A percentile compares a stretch with the other conserved stretches of the same genome.
These are phyloP conservation scores for Globomyces pollinis-pini DNA, from an alignment of 192 early-diverging fungal genomes.

Conservation along the genomic window DNA sequence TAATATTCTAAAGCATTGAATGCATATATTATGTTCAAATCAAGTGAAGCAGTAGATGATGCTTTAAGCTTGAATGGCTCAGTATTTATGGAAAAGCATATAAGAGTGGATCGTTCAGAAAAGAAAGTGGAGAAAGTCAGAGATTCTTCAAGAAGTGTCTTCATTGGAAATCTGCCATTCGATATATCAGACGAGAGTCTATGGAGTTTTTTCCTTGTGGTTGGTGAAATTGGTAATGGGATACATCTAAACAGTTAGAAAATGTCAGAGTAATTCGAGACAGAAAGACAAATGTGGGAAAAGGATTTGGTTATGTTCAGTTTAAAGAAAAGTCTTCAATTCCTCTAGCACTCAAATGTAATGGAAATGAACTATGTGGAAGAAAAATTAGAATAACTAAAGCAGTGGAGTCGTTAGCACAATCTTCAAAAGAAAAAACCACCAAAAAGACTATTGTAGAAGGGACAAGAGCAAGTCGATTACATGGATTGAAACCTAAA, in stretches of 20 bases:
- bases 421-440: slow-evolving; percentile 15
- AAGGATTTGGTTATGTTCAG: slow-evolving; percentile 91
- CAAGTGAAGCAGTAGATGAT: slow-evolving; percentile 49
- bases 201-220: slow-evolving; percentile 39
- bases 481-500: slow-evolving; percentile 15
- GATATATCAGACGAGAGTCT: slow-evolving; percentile 42
- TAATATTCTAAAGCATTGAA: slow-evolving; percentile 71
- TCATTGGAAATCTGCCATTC: slow-evolving; percentile 51
- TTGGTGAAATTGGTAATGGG: slow-evolving; percentile 42
- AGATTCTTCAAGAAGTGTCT: slow-evolving; percentile 68
- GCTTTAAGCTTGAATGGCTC: slow-evolving; percentile 69
- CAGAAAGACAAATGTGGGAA: slow-evolving; percentile 72
- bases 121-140: slow-evolving; percentile 20
- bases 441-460: slow-evolving; percentile 27
- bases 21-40: slow-evolving; percentile 80
- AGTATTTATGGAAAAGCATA: slow-evolving; percentile 75
- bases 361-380: slow-evolving; percentile 60
- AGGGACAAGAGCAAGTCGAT: slow-evolving; percentile 46
- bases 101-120: slow-evolving; percentile 65
- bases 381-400: slow-evolving; percentile 49
- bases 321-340: slow-evolving; percentile 71
- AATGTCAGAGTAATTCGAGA: slow-evolving; percentile 83
- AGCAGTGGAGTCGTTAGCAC: slow-evolving; percentile 9
- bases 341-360: slow-evolving; percentile 65
- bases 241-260: slow-evolving; percentile 65